Base-by-base conservation (phyloP, 768 basidiomycete species). In the Tephrocybe sp. region DNA sequence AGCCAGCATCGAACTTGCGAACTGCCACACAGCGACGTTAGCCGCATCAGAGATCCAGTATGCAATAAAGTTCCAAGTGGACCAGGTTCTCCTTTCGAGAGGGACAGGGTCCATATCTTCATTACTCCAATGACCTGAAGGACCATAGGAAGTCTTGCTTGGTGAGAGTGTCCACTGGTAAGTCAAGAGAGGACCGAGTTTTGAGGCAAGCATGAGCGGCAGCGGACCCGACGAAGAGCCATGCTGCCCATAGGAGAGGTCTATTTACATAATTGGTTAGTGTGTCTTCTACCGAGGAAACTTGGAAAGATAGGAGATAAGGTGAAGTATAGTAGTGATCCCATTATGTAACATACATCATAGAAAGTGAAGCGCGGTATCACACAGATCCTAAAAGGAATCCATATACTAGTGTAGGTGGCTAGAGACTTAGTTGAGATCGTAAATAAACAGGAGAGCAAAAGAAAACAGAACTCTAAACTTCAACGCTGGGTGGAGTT, bases 91-190 rank as follows among this genome's bases (percentile, higher is more conserved):
- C 36, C 72, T 55, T 20, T 79, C 65, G 0, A 68, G 74, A 35
- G 84, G 83, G 10, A 88, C 85, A 5, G 87, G 86, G 55, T 88
- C 87, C 82, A 89, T 87, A 60, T 88, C 88, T 56, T 78, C 78
- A 65, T 90, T 90, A 55, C 74, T 77, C 85, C 85, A 87, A 63
- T 74, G 71, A 54, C 74, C 73, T 39, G 62, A 74, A 8, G 82
- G 77, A 4, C 83, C 86, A 58, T 85, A 82, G 20, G 75, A 78
- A 17, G 76, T 76, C 35, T 73, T 64, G 46, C 76, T 73, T 9
- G 78, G 74, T 58, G 80, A 70, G 33, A 85, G 73, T 12, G 67
- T 71, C 83, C 47, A 48, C 26, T 7, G 26, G 26, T 7, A 26
- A 7, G 26, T 7, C 7, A 7, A 26, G 26, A 26, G 26, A 26